A percentile compares a stretch with the other conserved stretches of the same genome.
phyloP scores from a whole-genome alignment of 352 stramenopile genomes.

The Pythium graminicola region DNA sequence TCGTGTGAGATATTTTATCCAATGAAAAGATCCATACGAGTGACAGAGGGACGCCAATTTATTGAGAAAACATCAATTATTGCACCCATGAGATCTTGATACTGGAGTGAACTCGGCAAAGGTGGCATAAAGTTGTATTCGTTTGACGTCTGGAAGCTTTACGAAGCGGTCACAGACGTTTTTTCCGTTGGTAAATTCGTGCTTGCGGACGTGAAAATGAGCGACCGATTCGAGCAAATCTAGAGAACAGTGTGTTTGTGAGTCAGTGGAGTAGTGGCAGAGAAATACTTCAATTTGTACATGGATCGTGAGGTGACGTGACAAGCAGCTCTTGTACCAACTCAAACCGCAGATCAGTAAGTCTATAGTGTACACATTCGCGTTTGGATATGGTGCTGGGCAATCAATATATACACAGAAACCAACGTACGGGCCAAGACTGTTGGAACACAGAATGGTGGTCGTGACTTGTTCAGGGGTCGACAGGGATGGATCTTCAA shows the following conservation, averaged over 20 bases:
- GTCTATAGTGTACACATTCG: conserved; percentile 2
- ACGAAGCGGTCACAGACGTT: conserved; percentile 16
- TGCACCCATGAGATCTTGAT: neutral
- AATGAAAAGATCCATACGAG: neutral
- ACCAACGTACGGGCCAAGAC: conserved; percentile 16
- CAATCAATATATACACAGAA: neutral
- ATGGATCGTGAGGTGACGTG: conserved; percentile 17
- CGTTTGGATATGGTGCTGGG: neutral
- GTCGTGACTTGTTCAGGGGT: conserved; percentile 13
- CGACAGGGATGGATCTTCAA: conserved; percentile 17
- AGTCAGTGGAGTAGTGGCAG: neutral
- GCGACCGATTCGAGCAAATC: conserved; percentile 15
- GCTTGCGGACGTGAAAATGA: conserved; percentile 17
- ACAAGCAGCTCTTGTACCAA: conserved; percentile 19
- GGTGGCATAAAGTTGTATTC: conserved; percentile 16
- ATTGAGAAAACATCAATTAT: conserved; percentile 12
- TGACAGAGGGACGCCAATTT: neutral
- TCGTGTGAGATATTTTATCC: neutral
- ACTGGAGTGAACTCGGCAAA: conserved; percentile 10
- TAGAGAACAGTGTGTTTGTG: neutral
- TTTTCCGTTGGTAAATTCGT: conserved; percentile 7
- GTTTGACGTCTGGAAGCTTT: conserved; percentile 15
- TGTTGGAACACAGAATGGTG: conserved; percentile 13
- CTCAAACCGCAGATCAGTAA: conserved; percentile 21
- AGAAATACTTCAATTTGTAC: conserved; percentile 4